Base-by-base conservation (phyloP, 352 stramenopile genomes). In the Globisporangium splendens region DNA sequence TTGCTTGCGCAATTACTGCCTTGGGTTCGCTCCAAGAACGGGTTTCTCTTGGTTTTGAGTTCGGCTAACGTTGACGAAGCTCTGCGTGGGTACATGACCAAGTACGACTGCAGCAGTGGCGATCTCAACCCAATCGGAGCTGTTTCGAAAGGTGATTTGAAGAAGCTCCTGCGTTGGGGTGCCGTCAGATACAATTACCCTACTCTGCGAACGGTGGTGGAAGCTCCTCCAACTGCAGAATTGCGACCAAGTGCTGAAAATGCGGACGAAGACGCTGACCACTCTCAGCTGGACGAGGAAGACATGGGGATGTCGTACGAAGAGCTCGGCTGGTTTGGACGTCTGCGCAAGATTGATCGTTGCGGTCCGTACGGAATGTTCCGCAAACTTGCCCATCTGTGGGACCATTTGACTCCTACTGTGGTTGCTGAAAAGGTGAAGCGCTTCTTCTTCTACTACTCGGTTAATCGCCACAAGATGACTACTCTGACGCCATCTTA, bases 281-380 rank as follows among this genome's bases (percentile, higher is more conserved):
- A 98, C 73, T 97, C 89, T 24, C 96, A 99, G 70, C 78, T 96
- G 12, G 97, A 99, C 70, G 97, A 99, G 81, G 96, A 98, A 50
- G 97, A 99, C 73, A 99, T 99, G 97, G 97, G 97, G 8, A 99
- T 99, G 97, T 97, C 89, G 14, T 99, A 99, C 70, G 93, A 97
- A 57, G 97, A 99, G 69, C 86, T 99, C 35, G 91, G 96, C 14
- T 91, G 86, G 68, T 99, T 98, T 75, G 96, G 96, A 41, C 84
- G 88, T 33, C 75, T 99, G 35, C 86, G 97, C 54, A 99, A 99
- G 76, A 95, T 99, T 49, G 82, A 93, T 17, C 79, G 94, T 39
- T 99, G 94, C 67, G 96, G 95, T n/a, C 96, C 95, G 7, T 95
- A 96, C 46, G 92, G 85, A 66, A 98, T 98, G 93, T 98, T 93